Evolutionary conservation across 345 rosid genomes (phyloP).

Genomic region (Salix suchowensis): DNA sequence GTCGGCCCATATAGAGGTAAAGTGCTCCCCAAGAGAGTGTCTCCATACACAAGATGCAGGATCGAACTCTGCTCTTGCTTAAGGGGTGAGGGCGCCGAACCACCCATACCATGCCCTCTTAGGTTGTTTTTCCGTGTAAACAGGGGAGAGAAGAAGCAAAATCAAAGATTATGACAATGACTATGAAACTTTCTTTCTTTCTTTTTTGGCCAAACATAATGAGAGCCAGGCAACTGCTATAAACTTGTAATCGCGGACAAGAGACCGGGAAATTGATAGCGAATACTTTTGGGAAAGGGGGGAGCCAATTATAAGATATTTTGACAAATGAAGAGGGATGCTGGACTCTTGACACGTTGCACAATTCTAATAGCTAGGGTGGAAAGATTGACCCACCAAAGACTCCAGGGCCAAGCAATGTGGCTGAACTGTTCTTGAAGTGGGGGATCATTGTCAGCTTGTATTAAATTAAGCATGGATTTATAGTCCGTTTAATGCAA

Average conservation of each 20-base stretch:
- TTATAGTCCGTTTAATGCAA: conserved; percentile 16
- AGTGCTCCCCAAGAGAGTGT: too few species aligned
- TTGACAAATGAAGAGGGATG: not conserved
- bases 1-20: too few species aligned
- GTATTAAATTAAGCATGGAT: not conserved
- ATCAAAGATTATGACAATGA: not conserved
- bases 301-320: not conserved
- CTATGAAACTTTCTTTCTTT: too few species aligned
- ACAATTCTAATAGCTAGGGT: not conserved
- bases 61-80: too few species aligned
- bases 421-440: conserved; percentile 3
- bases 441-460: conserved; percentile 12
- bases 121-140: not conserved
- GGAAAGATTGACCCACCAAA: conserved; percentile 3
- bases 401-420: conserved; percentile 17
- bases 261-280: not conserved
- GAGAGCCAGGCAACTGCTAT: not conserved
- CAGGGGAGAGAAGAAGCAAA: not conserved
- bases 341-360: not conserved
- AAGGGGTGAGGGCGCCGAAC: too few species aligned
- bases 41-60: too few species aligned
- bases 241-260: not conserved
- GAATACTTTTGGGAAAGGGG: not conserved
- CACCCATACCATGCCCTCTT: too few species aligned
- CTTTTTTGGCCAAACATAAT: not conserved